Percentiles rank a stretch among this genome's conserved stretches.
Evolutionary conservation across 805 yeast species (phyloP).

Genomic region (Saccharomyces cerevisiae): DNA sequence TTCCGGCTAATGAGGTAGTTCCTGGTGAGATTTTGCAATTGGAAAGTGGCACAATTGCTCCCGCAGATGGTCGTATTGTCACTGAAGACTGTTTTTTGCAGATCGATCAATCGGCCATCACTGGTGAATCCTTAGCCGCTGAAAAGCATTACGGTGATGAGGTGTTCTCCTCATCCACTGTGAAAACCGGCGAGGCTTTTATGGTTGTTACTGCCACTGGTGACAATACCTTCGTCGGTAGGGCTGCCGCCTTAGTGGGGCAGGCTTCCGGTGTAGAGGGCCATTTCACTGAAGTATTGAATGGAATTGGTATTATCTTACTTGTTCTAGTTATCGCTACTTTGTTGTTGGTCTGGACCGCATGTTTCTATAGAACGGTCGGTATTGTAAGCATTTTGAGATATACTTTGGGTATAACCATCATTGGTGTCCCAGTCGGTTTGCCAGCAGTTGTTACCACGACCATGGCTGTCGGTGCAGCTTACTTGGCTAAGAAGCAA

Average conservation of each 20-base stretch:
- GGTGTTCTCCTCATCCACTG: constrained; percentile 86
- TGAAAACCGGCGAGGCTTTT: constrained; percentile 91
- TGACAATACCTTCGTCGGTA: constrained; percentile 91
- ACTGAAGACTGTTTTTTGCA: constrained; percentile 81
- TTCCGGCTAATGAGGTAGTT: constrained; percentile 77
- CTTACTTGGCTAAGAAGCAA: constrained; percentile 93
- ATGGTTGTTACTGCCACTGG: constrained; percentile 93
- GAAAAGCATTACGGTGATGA: constrained; percentile 86
- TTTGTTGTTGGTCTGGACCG: constrained; percentile 82
- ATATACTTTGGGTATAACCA: constrained; percentile 90
- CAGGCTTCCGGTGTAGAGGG: constrained; percentile 88
- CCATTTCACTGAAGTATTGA: constrained; percentile 94
- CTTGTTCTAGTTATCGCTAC: constrained; percentile 83
- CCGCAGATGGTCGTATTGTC: constrained; percentile 87
- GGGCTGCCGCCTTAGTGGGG: constrained; percentile 95
- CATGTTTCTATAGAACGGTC: constrained; percentile 89
- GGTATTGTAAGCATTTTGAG: constrained; percentile 80
- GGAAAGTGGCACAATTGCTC: constrained; percentile 89
- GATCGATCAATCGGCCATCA: constrained; percentile 92
- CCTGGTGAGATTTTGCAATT: constrained; percentile 91
- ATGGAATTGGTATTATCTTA: constrained; percentile 92
- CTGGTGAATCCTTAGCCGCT: constrained; percentile 95
- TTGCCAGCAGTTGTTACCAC: constrained; percentile 97
- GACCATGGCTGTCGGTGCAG: constrained; percentile 99
- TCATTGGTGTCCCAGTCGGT: constrained; percentile 98